Percentiles rank a stretch among this genome's conserved stretches.
These are phyloP conservation scores for Stenocarpella maydis DNA, from an alignment of 2,329 filamentous ascomycete species.

Conservation along the genomic window DNA sequence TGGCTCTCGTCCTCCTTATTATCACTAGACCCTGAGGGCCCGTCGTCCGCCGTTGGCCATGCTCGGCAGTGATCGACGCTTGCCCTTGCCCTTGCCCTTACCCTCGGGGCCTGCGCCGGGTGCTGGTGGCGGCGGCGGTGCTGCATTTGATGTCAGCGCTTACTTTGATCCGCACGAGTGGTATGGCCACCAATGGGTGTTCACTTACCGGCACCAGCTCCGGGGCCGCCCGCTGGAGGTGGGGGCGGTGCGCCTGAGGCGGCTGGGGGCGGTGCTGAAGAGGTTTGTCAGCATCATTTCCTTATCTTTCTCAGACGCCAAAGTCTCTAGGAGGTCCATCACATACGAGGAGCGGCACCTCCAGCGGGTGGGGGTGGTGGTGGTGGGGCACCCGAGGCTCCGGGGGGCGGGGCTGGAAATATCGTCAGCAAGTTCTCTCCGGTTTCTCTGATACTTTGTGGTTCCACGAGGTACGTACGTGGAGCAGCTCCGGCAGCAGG, in stretches of 20 bases:
- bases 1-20: background rate
- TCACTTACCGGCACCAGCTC: constrained; percentile 7
- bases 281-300: background rate
- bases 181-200: background rate
- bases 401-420: background rate
- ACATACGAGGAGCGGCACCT: background rate
- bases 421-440: background rate
- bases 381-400: background rate
- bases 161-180: background rate
- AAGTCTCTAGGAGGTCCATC: background rate
- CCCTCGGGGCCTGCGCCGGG: background rate
- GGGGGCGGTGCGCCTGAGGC: background rate
- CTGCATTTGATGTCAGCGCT: background rate
- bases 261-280: background rate
- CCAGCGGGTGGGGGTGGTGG: background rate
- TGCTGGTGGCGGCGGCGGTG: background rate
- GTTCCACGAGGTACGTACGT: background rate
- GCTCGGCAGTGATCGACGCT: constrained; percentile 14
- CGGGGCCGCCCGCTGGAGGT: constrained; percentile 7
- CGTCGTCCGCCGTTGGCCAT: constrained; percentile 1
- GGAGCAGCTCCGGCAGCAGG: background rate
- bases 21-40: constrained; percentile 2
- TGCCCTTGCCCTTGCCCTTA: constrained; percentile 12
- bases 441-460: too few relatives aligned
- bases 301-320: background rate